phyloP scores from a whole-genome alignment of 805 yeast genomes.

The Candida vartiovaarae region DNA sequence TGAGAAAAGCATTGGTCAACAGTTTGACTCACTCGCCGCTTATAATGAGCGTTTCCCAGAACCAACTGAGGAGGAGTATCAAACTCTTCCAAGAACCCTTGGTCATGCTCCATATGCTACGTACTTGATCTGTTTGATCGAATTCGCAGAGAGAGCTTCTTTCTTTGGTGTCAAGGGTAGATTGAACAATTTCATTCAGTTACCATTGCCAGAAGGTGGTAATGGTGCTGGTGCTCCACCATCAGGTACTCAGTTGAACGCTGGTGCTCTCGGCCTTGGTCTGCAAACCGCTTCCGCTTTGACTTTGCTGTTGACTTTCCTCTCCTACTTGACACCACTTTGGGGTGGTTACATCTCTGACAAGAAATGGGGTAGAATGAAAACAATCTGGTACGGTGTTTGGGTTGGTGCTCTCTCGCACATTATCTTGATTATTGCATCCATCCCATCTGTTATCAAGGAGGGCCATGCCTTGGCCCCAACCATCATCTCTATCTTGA shows the following conservation, averaged over 20 bases:
- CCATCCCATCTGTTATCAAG: conserved; percentile 50
- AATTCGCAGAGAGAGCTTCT: conserved; percentile 74
- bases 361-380: conserved; percentile 65
- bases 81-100: conserved; percentile 28
- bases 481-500: conserved; percentile 32
- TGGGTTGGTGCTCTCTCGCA: conserved; percentile 55
- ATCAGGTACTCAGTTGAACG: conserved; percentile 17
- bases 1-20: no score
- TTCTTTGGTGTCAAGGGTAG: conserved; percentile 75
- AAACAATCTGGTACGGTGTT: conserved; percentile 56
- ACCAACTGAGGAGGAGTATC: conserved; percentile 42
- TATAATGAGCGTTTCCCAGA: conserved; percentile 16
- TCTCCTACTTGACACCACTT: conserved; percentile 77
- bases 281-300: conserved; percentile 62
- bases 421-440: conserved; percentile 58
- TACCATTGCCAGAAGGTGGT: conserved; percentile 33
- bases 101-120: conserved; percentile 43
- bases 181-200: conserved; percentile 73
- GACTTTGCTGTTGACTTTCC: conserved; percentile 69
- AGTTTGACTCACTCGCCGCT: conserved; percentile 5
- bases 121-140: conserved; percentile 56
- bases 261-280: conserved; percentile 55
- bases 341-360: conserved; percentile 73
- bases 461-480: conserved; percentile 56
- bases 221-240: conserved; percentile 28